Evolutionary conservation across 495 filamentous ascomycete species (phyloP), one percentile per base, ranked within the genome.

Genomic region (Pseudotulostoma volvatum): DNA sequence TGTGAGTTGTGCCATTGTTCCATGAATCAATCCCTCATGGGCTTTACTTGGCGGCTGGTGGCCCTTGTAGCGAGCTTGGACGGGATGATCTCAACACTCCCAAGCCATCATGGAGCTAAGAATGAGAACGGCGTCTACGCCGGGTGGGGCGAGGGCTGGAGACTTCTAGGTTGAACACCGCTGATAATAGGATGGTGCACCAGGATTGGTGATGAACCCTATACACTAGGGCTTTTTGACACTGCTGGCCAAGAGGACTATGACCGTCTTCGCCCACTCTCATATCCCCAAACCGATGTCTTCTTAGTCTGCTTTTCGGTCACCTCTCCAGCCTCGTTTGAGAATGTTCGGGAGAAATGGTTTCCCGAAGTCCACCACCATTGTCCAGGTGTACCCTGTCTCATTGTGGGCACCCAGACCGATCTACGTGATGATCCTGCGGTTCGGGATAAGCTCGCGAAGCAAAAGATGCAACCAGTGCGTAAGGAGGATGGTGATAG

Each of bases 161-260:
- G n/a, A n/a, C n/a, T n/a, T n/a, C n/a, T n/a, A n/a, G n/a, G n/a
- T n/a, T n/a, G n/a, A n/a, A n/a, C n/a, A n/a, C n/a, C n/a, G n/a
- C n/a, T n/a, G n/a, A n/a, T n/a, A n/a, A n/a, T n/a, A n/a, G n/a
- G n/a, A n/a, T n/a, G n/a, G n/a, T n/a, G n/a, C 8, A 20, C 39
- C 44, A 97, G 90, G 90, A 97, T 97, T 57, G 90, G 90, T 41
- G 90, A 97, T 60, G 90, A 97, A 61, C 90, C 90, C 17, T 96
- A 97, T 53, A 97, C 90, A 7, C 73, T 97, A 30, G 90, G 90
- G 20, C 73, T 97, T 5, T 97, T 97, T 54, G 90, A 97, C 77
- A 97, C 90, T 20, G 90, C 90, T 36, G 90, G 90, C 50, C 90
- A 97, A 68, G 90, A 97, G 67, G 90, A 97, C 76, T 96, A 97